Evolutionary conservation across 169 alveolate species (phyloP).

Genomic region (Plasmodium relictum): DNA sequence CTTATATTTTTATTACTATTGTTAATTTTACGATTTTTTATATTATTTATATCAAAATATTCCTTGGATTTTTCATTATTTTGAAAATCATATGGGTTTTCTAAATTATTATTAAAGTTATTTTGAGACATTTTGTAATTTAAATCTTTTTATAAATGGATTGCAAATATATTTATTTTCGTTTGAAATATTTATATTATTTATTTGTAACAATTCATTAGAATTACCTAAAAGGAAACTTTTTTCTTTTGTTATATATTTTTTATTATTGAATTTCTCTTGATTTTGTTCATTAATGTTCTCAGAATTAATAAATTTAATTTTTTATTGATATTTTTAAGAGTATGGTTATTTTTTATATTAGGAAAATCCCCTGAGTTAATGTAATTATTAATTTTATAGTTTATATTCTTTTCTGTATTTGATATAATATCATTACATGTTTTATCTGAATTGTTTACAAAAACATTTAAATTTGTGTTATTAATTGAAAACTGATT

Average conservation of each 20-base stretch:
- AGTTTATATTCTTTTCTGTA: slow-evolving; percentile 7
- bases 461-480: background rate
- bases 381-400: slow-evolving; percentile 3
- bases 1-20: background rate
- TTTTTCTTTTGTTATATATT: background rate
- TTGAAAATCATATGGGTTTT: background rate
- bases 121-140: slow-evolving; percentile 21
- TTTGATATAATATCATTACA: slow-evolving; percentile 9
- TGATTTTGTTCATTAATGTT: background rate
- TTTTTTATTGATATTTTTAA: slow-evolving; percentile 2
- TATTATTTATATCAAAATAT: background rate
- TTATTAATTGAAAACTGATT: slow-evolving; percentile 3
- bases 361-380: background rate
- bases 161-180: slow-evolving; percentile 38
- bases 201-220: slow-evolving; percentile 12
- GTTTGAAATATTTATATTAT: slow-evolving; percentile 7
- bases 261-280: background rate
- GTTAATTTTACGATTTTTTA: background rate
- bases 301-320: background rate
- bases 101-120: slow-evolving; percentile 2
- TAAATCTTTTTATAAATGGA: slow-evolving; percentile 15
- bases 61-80: background rate
- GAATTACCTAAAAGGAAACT: background rate
- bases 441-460: slow-evolving; percentile 5
- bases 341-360: slow-evolving; percentile 1